Evolutionary conservation across 768 basidiomycete genomes (phyloP).

Genomic region (Phanerochaete sordida): DNA sequence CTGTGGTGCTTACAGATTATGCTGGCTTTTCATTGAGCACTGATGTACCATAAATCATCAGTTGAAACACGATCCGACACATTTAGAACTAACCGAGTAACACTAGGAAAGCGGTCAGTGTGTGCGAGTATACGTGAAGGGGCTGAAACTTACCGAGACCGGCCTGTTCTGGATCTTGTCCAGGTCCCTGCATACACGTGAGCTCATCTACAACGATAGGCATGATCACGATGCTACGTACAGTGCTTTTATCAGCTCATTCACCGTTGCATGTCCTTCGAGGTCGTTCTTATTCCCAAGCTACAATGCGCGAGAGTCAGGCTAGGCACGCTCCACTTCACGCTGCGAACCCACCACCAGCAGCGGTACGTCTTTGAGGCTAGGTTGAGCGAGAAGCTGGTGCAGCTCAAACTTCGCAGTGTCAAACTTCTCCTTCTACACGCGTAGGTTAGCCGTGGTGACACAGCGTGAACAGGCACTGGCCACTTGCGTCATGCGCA

Average conservation of each 20-base stretch:
- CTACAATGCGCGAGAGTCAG: constrained; percentile 30
- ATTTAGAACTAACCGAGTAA: constrained; percentile 77
- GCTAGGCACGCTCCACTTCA: not conserved
- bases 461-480: not conserved
- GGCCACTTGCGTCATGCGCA: constrained; percentile 67
- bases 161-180: constrained; percentile 77
- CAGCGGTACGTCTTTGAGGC: constrained; percentile 68
- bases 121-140: not conserved
- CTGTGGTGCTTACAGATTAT: constrained; percentile 69
- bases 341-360: constrained; percentile 50
- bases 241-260: constrained; percentile 81
- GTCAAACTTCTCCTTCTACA: constrained; percentile 76
- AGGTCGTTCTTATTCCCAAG: constrained; percentile 94
- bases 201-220: not conserved
- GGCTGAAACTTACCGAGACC: constrained; percentile 66
- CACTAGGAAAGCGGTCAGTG: constrained; percentile 42
- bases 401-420: constrained; percentile 83
- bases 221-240: constrained; percentile 31
- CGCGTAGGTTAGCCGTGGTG: not conserved
- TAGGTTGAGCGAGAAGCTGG: constrained; percentile 65
- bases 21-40: constrained; percentile 97
- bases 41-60: no score
- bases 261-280: constrained; percentile 68
- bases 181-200: constrained; percentile 54
- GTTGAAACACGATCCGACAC: no score